These are phyloP conservation scores for Pyrus communis DNA, from an alignment of 306 rosid genomes.

Conservation along the genomic window DNA sequence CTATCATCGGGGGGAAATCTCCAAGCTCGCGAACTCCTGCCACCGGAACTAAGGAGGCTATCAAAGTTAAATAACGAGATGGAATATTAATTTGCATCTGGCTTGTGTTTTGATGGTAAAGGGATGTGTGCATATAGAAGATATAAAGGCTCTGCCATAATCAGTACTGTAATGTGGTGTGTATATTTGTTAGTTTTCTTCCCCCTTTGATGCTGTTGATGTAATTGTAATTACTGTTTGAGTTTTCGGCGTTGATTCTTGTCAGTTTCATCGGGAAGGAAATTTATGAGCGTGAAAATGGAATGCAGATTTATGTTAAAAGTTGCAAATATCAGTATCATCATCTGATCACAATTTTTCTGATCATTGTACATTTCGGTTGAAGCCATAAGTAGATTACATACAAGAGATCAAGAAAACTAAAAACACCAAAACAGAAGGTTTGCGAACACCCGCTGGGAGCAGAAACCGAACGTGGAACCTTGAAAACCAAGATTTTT, in stretches of 20 bases:
- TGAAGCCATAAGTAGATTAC: background rate
- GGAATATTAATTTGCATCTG: constrained; percentile 19
- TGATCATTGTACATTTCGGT: background rate
- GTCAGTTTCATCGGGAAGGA: constrained; percentile 11
- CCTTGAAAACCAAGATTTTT: background rate
- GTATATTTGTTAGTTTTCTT: constrained; percentile 19
- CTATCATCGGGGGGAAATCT: constrained; percentile 71
- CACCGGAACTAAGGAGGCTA: constrained; percentile 54
- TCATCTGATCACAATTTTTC: background rate
- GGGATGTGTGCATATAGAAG: constrained; percentile 45
- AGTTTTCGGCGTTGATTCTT: constrained; percentile 16
- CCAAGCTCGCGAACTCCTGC: constrained; percentile 56
- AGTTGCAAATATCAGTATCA: background rate
- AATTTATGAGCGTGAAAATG: background rate
- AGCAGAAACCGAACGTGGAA: background rate
- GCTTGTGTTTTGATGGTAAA: constrained; percentile 34
- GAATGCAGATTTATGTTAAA: background rate
- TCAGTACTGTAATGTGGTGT: constrained; percentile 28
- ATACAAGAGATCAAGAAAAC: background rate
- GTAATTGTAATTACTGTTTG: constrained; percentile 23
- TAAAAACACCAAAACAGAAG: background rate
- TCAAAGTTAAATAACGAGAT: constrained; percentile 51
- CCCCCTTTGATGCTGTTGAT: constrained; percentile 22
- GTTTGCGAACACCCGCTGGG: background rate
- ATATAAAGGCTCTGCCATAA: constrained; percentile 35